Base-by-base conservation (phyloP, 2,329 filamentous ascomycete species). In the Fusarium sulawesiense region DNA sequence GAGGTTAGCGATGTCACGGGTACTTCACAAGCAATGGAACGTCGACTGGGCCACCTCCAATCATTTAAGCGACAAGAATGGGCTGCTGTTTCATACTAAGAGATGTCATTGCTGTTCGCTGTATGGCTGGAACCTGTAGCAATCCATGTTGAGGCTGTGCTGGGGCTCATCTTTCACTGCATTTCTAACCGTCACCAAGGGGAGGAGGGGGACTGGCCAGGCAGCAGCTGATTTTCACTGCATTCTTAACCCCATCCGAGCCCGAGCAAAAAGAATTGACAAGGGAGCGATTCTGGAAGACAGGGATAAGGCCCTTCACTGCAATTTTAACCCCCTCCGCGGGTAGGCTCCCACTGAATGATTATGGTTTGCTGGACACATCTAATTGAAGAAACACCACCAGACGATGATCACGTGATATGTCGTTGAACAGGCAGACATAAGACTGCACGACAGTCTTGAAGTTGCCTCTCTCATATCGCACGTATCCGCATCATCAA, bases 31-130 rank as follows among this genome's bases (percentile, higher is more conserved):
- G 9, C 1, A 6, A 18, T 37, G 18, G 2, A 37, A 37, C 9
- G 1, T 37, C 0, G 0, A 11, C 6, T 0, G 34, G 34, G 18
- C 12, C 6, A 37, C 34, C 10, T 37, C 10, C 18, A n/a, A 37
- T n/a, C 10, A 37, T 12, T 37, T 4, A 5, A 37, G 18, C 6
- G 3, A 11, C 4, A 4, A 37, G 1, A 37, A 12, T n/a, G 34
- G 10, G 10, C 0, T 11, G 18, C 34, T 12, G 10, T 12, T n/a
- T 18, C 29, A 14, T 4, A 30, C 3, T 6, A 11, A 4, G 6
- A 7, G 18, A 10, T 37, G 34, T 37, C 34, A 37, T 37, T 11
- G 10, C 18, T 37, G 10, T 7, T n/a, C 5, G 34, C 34, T 37
- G 34, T n/a, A n/a, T 37, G 18, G 18, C 34, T 11, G 10, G 6